Evolutionary conservation across 805 yeast species (phyloP).

Genomic region (Ogataea angusta): DNA sequence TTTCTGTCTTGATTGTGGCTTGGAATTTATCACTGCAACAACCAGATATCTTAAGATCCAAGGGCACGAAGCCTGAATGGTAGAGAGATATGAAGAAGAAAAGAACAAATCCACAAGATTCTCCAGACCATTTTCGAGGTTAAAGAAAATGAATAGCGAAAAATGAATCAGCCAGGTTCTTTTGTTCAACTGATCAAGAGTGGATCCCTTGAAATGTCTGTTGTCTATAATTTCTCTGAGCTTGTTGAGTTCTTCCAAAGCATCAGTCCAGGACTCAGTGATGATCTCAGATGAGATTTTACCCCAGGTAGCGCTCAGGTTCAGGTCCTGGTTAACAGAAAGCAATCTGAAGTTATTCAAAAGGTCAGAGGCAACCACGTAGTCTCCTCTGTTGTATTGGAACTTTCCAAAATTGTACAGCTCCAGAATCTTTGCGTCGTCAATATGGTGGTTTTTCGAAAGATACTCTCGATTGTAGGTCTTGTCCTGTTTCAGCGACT

Average conservation of each 20-base stretch:
- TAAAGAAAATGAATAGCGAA: conserved; percentile 62
- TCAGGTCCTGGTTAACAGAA: conserved; percentile 48
- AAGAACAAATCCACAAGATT: conserved; percentile 55
- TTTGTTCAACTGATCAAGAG: conserved; percentile 56
- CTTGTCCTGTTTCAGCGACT: conserved; percentile 52
- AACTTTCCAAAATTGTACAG: conserved; percentile 59
- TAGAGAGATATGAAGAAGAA: conserved; percentile 56
- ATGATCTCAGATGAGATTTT: conserved; percentile 60
- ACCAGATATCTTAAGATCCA: conserved; percentile 67
- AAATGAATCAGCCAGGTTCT: conserved; percentile 71
- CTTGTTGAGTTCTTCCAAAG: conserved; percentile 50
- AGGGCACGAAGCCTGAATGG: conserved; percentile 69
- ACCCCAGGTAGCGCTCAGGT: conserved; percentile 65
- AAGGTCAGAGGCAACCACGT: conserved; percentile 55
- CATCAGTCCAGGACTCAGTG: conserved; percentile 48
- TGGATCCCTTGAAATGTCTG: conserved; percentile 46
- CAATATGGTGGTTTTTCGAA: conserved; percentile 42
- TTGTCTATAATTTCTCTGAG: conserved; percentile 59
- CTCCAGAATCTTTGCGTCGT: conserved; percentile 46
- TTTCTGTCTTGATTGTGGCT: conserved; percentile 41
- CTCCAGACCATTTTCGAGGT: conserved; percentile 48
- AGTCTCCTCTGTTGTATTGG: conserved; percentile 63
- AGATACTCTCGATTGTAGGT: conserved; percentile 48
- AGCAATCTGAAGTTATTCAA: conserved; percentile 54
- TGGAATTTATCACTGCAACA: conserved; percentile 49